Evolutionary conservation across 768 basidiomycete species (phyloP).

Genomic region (Naganishia vishniacii): DNA sequence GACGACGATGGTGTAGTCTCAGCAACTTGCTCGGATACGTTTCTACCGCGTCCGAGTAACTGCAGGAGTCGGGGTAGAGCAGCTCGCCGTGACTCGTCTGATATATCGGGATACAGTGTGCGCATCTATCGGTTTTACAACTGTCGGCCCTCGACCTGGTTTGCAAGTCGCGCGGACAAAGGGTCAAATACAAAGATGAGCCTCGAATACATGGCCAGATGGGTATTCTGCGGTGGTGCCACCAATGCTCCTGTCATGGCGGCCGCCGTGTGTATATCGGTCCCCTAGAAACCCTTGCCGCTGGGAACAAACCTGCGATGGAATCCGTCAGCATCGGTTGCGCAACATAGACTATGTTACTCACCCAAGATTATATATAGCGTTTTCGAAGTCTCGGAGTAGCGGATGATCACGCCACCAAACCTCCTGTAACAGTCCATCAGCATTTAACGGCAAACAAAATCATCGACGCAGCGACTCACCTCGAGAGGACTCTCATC

Average conservation of each 20-base stretch:
- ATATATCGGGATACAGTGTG: neutral
- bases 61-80: neutral
- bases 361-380: slow-evolving; percentile 40
- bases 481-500: slow-evolving; percentile 39
- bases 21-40: neutral
- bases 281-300: slow-evolving; percentile 34
- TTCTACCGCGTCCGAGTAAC: neutral
- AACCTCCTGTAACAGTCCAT: slow-evolving; percentile 23
- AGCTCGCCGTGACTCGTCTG: neutral
- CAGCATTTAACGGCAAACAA: neutral
- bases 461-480: neutral
- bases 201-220: too few species aligned
- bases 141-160: neutral
- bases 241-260: too few species aligned
- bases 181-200: neutral
- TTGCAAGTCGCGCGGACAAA: neutral
- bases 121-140: neutral
- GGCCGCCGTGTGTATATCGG: too few species aligned
- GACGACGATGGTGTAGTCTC: neutral
- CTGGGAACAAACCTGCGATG: slow-evolving; percentile 32
- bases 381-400: slow-evolving; percentile 34
- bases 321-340: neutral
- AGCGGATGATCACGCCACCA: slow-evolving; percentile 36
- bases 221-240: too few species aligned
- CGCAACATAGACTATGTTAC: neutral